Evolutionary conservation across 2,329 filamentous ascomycete species (phyloP), one percentile per base, ranked within the genome.

Genomic region (Talaromyces atroroseus): DNA sequence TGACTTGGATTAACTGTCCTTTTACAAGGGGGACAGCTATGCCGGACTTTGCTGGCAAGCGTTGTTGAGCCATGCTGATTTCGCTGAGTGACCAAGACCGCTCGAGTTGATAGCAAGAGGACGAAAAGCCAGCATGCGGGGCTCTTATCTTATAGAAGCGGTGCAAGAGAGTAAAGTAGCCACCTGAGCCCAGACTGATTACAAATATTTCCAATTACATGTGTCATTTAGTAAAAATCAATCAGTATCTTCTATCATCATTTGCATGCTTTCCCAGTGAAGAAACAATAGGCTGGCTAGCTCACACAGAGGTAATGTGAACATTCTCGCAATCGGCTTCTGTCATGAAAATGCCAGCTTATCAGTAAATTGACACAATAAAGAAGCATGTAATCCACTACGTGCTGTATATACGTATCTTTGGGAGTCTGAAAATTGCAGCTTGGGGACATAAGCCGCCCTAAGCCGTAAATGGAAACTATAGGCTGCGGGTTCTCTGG

Each of bases 1-100:
- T 72, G 55, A 79, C 69, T 57, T 73, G 76, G 59, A 79, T 67
- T 29, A 66, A 69, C 58, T 79, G 75, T 24, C 68, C 67, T 6
- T 61, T 56, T 20, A 60, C 60, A 45, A 78, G 62, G 12, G 66
- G 52, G 14, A 76, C 68, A 53, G 75, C 75, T 24, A 72, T 71
- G 10, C 65, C 73, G 56, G 71, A 72, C 49, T 76, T 74, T 24
- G 77, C 76, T 44, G 74, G 75, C 24, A 78, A 12, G 8, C 40
- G 18, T 23, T 14, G 40, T 8, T 44, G 40, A 18, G 16, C 16
- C 34, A 40, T 40, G 2, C 16, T 40, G n/a, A 18, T 18, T 40
- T 20, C n/a, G 36, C 2, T 21, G 12, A n/a, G 32, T 12, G 11
- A 3, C 5, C 12, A 36, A 14, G 32, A 8, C 10, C 7, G 5